Evolutionary conservation across 768 basidiomycete species (phyloP).

Genomic region (Stropharia rugosoannulata): DNA sequence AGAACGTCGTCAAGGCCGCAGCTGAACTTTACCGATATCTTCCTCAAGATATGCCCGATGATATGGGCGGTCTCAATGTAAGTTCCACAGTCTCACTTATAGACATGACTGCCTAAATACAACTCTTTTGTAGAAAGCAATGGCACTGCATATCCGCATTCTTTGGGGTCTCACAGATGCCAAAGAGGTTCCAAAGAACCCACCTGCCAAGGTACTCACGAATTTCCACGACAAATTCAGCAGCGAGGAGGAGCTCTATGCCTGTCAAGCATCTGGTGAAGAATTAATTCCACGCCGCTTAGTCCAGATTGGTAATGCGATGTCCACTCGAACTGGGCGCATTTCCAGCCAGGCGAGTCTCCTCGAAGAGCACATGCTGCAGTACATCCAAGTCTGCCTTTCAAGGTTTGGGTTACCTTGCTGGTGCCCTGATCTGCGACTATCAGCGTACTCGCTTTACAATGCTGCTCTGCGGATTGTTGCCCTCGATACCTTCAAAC

Average conservation of each 20-base stretch:
- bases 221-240: slow-evolving; percentile 3
- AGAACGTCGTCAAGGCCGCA: too few relatives aligned
- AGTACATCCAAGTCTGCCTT: slow-evolving; percentile 7
- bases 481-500: slow-evolving; percentile 10
- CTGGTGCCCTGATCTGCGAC: slow-evolving; percentile 13
- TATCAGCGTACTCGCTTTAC: slow-evolving; percentile 11
- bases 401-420: slow-evolving; percentile 5
- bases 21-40: too few relatives aligned
- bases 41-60: too few relatives aligned
- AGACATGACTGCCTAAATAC: too few relatives aligned
- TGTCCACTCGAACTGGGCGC: slow-evolving; percentile 3
- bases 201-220: background rate
- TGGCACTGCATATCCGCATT: slow-evolving; percentile 10
- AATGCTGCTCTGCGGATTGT: slow-evolving; percentile 14
- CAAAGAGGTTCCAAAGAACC: slow-evolving; percentile 4
- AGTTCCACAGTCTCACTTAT: too few relatives aligned
- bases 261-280: background rate
- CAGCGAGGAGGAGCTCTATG: slow-evolving; percentile 1
- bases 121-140: slow-evolving; percentile 6
- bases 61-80: too few relatives aligned
- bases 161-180: slow-evolving; percentile 8
- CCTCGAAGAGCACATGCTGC: slow-evolving; percentile 13
- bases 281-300: slow-evolving; percentile 5
- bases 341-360: slow-evolving; percentile 1
- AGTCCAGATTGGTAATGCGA: slow-evolving; percentile 1